A percentile compares a stretch with the other conserved stretches of the same genome.
phyloP scores from a whole-genome alignment of 1,139 yeast species.

The Eremothecium gossypii region DNA sequence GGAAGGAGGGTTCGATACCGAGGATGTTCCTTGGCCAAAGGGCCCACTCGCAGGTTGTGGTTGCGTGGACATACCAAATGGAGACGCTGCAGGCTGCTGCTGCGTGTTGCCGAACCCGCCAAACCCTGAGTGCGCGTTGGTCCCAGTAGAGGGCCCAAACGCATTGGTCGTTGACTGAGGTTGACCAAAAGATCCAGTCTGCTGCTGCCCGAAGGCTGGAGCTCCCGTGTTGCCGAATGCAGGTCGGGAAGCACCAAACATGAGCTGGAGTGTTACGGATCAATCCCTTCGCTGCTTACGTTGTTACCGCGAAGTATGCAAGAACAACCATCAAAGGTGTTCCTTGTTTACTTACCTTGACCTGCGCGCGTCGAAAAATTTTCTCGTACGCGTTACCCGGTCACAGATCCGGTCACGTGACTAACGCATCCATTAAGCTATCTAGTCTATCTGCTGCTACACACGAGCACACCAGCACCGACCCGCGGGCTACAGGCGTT shows the following conservation, averaged over 20 bases:
- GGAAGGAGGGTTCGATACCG: conserved; percentile 14
- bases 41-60: conserved; percentile 17
- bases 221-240: conserved; percentile 30
- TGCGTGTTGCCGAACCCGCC: conserved; percentile 48
- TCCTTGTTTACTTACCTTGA: neutral
- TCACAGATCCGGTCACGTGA: neutral
- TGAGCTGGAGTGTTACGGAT: conserved; percentile 4
- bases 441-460: no score
- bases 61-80: conserved; percentile 31
- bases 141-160: conserved; percentile 12
- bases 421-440: conserved; percentile 2
- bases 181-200: conserved; percentile 26
- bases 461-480: no score
- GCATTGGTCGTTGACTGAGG: conserved; percentile 7
- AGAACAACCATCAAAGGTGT: neutral
- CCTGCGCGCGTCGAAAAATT: neutral
- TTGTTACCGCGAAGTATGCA: neutral
- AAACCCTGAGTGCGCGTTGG: conserved; percentile 40
- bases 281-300: no score
- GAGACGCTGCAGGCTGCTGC: conserved; percentile 25
- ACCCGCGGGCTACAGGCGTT: conserved; percentile 1
- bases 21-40: conserved; percentile 21
- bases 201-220: conserved; percentile 35
- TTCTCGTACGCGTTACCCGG: conserved; percentile 1
- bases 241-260: conserved; percentile 22